A percentile compares a stretch with the other conserved stretches of the same genome.
Evolutionary conservation across 768 basidiomycete genomes (phyloP).

Genomic region (Dioszegia crocea): DNA sequence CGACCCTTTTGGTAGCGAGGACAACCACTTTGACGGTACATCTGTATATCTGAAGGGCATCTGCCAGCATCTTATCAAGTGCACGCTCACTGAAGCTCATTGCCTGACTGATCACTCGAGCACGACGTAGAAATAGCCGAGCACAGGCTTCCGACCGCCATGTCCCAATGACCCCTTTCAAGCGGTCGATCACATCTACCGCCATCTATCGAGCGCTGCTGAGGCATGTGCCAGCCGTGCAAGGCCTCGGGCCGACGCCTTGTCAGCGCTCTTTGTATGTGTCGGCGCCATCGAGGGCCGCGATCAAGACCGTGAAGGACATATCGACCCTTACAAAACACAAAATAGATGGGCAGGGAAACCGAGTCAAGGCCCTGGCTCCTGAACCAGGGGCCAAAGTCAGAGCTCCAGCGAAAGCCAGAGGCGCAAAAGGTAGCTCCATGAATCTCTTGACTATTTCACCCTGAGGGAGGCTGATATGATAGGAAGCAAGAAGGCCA

Average conservation of each 20-base stretch:
- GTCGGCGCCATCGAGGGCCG: neutral
- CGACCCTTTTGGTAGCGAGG: neutral
- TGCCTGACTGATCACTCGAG: too few relatives aligned
- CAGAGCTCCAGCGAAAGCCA: neutral
- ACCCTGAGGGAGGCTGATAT: too few relatives aligned
- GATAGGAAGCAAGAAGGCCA: too few relatives aligned
- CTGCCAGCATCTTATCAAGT: too few relatives aligned
- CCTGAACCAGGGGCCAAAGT: neutral
- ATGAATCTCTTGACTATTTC: too few relatives aligned
- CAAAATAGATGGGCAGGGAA: neutral
- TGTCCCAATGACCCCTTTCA: conserved; percentile 9
- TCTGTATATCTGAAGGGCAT: neutral
- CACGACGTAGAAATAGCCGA: neutral
- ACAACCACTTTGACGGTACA: neutral
- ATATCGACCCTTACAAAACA: neutral
- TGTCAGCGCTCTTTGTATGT: neutral
- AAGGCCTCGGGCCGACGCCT: too few relatives aligned
- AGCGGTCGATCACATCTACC: neutral
- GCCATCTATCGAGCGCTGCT: neutral
- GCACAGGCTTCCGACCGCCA: neutral
- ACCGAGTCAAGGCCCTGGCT: neutral
- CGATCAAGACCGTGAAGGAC: neutral
- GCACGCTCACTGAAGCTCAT: too few relatives aligned
- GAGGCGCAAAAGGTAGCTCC: too few relatives aligned
- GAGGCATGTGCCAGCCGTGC: too few relatives aligned